These are phyloP conservation scores for Tubosaeta sp. DNA, from an alignment of 768 basidiomycete species.

Conservation along the genomic window DNA sequence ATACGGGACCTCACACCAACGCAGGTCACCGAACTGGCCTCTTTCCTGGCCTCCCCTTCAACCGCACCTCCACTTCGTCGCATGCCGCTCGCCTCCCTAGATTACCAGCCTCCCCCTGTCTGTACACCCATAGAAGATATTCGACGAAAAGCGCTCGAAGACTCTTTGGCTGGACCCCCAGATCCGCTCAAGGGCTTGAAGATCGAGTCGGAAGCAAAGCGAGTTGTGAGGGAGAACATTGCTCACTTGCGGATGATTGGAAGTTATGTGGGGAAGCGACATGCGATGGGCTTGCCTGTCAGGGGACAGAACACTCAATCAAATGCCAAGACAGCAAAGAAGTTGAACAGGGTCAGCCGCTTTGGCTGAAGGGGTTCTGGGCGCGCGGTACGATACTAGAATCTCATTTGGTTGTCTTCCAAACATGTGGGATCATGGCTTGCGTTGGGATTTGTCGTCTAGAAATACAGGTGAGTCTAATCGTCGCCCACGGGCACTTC, in stretches of 20 bases:
- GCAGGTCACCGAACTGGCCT: constrained; percentile 89
- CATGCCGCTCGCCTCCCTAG: constrained; percentile 58
- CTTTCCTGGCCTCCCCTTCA: constrained; percentile 87
- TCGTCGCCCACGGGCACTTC: constrained; percentile 94
- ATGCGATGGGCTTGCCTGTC: constrained; percentile 91
- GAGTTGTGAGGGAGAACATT: constrained; percentile 86
- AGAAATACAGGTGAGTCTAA: constrained; percentile 37
- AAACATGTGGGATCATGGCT: background rate
- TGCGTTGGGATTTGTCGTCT: constrained; percentile 7
- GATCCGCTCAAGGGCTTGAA: constrained; percentile 73
- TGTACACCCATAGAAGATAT: constrained; percentile 30
- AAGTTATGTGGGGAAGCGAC: constrained; percentile 87
- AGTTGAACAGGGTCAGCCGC: constrained; percentile 83
- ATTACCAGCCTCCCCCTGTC: constrained; percentile 47
- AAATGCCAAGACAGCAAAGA: constrained; percentile 87
- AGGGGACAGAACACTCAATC: constrained; percentile 90
- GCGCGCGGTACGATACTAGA: constrained; percentile 10
- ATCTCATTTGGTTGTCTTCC: constrained; percentile 1
- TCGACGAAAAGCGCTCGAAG: constrained; percentile 26
- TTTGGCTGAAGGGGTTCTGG: constrained; percentile 29
- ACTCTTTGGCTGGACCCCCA: constrained; percentile 32
- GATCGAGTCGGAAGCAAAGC: constrained; percentile 84
- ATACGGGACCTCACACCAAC: constrained; percentile 78
- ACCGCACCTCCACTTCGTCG: constrained; percentile 65
- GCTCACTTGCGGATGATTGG: constrained; percentile 91